Percentiles rank a stretch among this genome's conserved stretches.
Conservation (phyloP, 2,329 filamentous ascomycete genomes). For the Nigrospora oryzae region DNA sequence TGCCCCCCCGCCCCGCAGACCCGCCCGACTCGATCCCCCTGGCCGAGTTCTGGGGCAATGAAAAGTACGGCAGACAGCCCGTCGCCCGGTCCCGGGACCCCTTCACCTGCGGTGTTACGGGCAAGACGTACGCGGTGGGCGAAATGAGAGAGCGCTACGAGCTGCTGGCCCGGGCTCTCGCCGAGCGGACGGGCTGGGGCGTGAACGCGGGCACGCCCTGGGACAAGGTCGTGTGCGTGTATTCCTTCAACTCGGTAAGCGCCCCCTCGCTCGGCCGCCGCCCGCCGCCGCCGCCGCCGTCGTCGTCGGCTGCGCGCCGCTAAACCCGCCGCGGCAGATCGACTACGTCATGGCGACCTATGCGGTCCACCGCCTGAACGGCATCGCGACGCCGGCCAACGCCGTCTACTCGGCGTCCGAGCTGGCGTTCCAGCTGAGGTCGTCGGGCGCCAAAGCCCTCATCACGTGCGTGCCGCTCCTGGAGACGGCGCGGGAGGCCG, state of each 20-base stretch:
- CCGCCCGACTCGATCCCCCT: constrained; percentile 58
- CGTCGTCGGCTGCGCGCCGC: too few species aligned
- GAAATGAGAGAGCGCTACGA: constrained; percentile 61
- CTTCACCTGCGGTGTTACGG: constrained; percentile 65
- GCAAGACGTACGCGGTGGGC: constrained; percentile 50
- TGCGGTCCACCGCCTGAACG: constrained; percentile 61
- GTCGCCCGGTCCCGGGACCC: constrained; percentile 52
- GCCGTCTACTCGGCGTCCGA: constrained; percentile 60
- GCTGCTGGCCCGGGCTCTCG: constrained; percentile 52
- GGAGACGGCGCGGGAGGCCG: constrained; percentile 51
- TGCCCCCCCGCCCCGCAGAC: constrained; percentile 8
- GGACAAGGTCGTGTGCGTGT: constrained; percentile 68
- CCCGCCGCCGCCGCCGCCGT: too few species aligned
- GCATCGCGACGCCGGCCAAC: constrained; percentile 61
- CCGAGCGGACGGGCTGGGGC: constrained; percentile 61
- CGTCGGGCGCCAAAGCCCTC: constrained; percentile 55
- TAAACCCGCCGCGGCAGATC: too few species aligned
- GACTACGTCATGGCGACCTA: constrained; percentile 60
- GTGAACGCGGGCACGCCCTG: constrained; percentile 63
- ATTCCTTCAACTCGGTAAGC: constrained; percentile 57
- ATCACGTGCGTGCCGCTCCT: constrained; percentile 63
- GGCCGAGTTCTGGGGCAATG: constrained; percentile 62
- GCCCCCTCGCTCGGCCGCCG: too few species aligned
- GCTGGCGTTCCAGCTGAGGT: constrained; percentile 57
- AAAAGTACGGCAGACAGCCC: constrained; percentile 55